Base-by-base conservation (phyloP, 164 flowering plant species). In the Aristolochia contorta region DNA sequence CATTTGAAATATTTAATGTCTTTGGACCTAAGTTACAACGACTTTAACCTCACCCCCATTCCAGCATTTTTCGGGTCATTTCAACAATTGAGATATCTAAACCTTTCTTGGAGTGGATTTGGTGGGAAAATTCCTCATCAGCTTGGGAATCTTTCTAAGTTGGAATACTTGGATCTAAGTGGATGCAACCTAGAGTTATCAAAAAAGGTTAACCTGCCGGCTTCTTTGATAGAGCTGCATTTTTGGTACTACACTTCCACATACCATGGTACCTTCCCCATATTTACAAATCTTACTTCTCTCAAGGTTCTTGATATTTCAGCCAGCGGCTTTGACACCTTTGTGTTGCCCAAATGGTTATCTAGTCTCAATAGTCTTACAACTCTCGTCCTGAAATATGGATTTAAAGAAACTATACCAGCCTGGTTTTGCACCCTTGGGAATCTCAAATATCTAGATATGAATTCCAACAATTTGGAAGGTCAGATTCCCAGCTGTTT, bases 131-230 rank as follows among this genome's bases (percentile, higher is more conserved):
- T 57, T 57, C 60, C 60, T 5, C 60, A 21, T 2, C 16, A 57
- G 14, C 24, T 57, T 0, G 60, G 60, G 7, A 57, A 57, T 20
- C 60, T 57, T 46, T 57, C 60, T 20, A 57, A 15, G 4, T 21
- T 57, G 16, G 12, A 20, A 16, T 21, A 57, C 18, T 25, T 57
- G 12, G 60, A 57, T 41, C 23, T 56, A n/a, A 24, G 22, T 49
- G 53, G 19, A 15, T 49, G 21, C 4, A 8, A 15, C 19, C 9
- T 49, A 15, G n/a, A 15, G 1, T 49, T 18, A 8, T 7, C 53
- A 8, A 49, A 49, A 18, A 21, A 18, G 53, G 3, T 6, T 15
- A 15, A 49, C 15, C 53, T 15, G 4, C 53, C 53, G 1, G 9
- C 53, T 21, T 49, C 53, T 5, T 15, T 49, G 22, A 10, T 18